Base-by-base conservation (phyloP, 176 grass and related monocot genomes). In the Panicum miliaceum region DNA sequence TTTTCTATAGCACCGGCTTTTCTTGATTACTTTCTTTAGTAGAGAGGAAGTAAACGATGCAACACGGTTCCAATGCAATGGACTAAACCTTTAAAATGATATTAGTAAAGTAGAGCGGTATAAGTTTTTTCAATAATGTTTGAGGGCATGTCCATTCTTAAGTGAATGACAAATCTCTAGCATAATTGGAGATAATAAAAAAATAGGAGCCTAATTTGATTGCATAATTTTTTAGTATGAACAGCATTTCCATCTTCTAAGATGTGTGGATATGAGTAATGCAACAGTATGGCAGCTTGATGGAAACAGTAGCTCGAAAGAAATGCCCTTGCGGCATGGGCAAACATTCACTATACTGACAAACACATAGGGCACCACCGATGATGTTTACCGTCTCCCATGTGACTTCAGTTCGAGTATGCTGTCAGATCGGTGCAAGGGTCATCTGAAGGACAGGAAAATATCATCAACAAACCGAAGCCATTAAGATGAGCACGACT, bases 381-480 rank as follows among this genome's bases (percentile, higher is more conserved):
- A 22, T 80, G 27, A 84, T 84, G 82, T 68, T 84, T 32, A 79
- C 87, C 40, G 73, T 74, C 48, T 50, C 14, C 27, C 14, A n/a
- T 23, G 60, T 81, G 87, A 75, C 87, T 69, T 75, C 0, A 12
- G 32, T 32, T 84, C 12, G 15, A 80, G 87, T 41, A 59, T n/a
- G 76, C 22, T 38, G 76, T 89, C 82, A 35, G 60, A 19, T 85
- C 87, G 35, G 12, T 7, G 9, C 4, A 64, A 29, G 78, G 16
- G 16, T 77, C 79, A 25, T 20, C 19, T 52, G 64, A 46, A 37
- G 2, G 58, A 45, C 35, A 22, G 23, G 37, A 80, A 84, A 75
- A 84, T 66, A 66, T 79, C 81, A 50, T 32, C 8, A 23, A 67
- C 25, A 37, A 19, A 32, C 18, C 16, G 20, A 66, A n/a, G 27